These are phyloP conservation scores for Epicoccum nigrum DNA, from an alignment of 2,329 filamentous ascomycete species.

Conservation along the genomic window DNA sequence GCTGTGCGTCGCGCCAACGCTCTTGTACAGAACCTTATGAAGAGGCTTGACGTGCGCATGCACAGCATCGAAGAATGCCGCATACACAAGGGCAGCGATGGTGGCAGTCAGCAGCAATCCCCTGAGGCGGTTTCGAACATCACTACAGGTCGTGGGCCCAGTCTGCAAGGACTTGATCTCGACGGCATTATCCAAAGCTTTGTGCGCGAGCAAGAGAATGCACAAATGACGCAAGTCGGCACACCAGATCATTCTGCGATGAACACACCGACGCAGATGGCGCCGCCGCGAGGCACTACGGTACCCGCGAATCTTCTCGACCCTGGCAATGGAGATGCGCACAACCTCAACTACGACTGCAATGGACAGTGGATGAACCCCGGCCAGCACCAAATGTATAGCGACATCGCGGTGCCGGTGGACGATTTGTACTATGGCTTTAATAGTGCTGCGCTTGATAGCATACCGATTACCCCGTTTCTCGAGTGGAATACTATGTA, in stretches of 20 bases:
- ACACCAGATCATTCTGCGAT: constrained; percentile 7
- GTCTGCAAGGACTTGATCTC: constrained; percentile 47
- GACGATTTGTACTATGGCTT: constrained; percentile 37
- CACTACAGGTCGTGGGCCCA: constrained; percentile 23
- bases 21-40: constrained; percentile 56
- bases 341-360: constrained; percentile 15
- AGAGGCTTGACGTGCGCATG: constrained; percentile 46
- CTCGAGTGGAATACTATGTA: constrained; percentile 24
- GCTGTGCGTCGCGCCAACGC: constrained; percentile 55
- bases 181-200: constrained; percentile 53
- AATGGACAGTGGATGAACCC: constrained; percentile 18
- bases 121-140: constrained; percentile 6
- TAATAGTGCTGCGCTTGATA: constrained; percentile 35
- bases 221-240: constrained; percentile 15
- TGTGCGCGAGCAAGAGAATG: constrained; percentile 41
- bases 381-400: constrained; percentile 19
- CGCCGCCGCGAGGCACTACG: background rate
- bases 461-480: constrained; percentile 24
- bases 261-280: constrained; percentile 13
- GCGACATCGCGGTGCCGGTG: constrained; percentile 24
- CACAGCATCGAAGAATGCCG: constrained; percentile 23
- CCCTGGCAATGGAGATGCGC: background rate
- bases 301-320: background rate
- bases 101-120: constrained; percentile 13
- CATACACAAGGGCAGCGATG: constrained; percentile 19